Conservation (phyloP, 257 asterid species). For the Fraxinus cuspidata region DNA sequence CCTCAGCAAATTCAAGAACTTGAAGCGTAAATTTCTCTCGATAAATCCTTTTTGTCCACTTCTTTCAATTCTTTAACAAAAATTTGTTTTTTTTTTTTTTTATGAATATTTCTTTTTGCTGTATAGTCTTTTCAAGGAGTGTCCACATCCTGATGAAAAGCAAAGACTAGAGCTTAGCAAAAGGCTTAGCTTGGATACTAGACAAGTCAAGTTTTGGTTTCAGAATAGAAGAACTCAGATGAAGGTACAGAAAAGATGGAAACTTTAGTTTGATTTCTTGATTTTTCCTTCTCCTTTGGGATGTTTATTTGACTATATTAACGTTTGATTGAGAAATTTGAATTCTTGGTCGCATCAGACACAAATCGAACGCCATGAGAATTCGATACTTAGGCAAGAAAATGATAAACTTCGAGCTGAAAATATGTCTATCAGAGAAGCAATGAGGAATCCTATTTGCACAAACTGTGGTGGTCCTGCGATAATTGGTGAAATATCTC, state of each 20-base stretch:
- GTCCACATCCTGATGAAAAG: slow-evolving; percentile 98
- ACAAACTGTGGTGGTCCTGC: slow-evolving; percentile 61
- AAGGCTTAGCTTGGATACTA: slow-evolving; percentile 72
- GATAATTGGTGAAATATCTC: slow-evolving; percentile 51
- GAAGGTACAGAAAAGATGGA: slow-evolving; percentile 58
- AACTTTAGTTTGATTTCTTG: not conserved
- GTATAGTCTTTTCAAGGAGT: slow-evolving; percentile 83
- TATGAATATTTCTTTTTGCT: not conserved
- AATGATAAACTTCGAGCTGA: slow-evolving; percentile 57
- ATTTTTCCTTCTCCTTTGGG: not conserved
- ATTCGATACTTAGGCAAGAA: slow-evolving; percentile 53
- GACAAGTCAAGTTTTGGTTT: slow-evolving; percentile 96
- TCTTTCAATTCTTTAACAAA: not conserved
- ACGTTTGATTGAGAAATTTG: slow-evolving; percentile 4
- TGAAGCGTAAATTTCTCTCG: slow-evolving; percentile 52
- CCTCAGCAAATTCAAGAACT: slow-evolving; percentile 99
- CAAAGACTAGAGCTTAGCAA: slow-evolving; percentile 87
- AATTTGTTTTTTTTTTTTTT: not conserved
- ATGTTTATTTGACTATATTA: not conserved
- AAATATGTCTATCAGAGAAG: slow-evolving; percentile 58
- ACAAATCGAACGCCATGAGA: slow-evolving; percentile 60
- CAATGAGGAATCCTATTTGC: slow-evolving; percentile 58
- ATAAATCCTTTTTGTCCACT: slow-evolving; percentile 3
- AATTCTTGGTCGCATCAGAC: slow-evolving; percentile 40
- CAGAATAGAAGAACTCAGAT: slow-evolving; percentile 93